Conservation (phyloP, 148 eudicot genomes). For the Amaranthus hypochondriacus region DNA sequence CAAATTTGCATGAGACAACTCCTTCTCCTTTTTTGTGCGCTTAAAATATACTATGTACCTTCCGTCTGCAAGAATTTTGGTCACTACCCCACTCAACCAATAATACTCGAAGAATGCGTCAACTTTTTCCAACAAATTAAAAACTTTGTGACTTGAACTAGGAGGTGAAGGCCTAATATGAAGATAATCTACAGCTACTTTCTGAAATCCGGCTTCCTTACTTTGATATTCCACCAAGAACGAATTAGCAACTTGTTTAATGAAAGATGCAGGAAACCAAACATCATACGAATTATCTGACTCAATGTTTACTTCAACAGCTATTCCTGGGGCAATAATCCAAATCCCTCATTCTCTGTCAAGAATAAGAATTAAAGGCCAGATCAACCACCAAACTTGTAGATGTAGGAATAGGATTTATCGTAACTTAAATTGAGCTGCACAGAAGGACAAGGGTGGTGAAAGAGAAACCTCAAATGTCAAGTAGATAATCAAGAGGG, state of each 20-base stretch:
- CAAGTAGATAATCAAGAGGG: not conserved
- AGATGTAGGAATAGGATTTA: constrained; percentile 19
- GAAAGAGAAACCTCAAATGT: constrained; percentile 13
- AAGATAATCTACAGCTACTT: constrained; percentile 26
- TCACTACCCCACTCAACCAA: constrained; percentile 49
- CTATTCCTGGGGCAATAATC: constrained; percentile 28
- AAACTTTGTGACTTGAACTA: constrained; percentile 18
- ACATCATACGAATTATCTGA: constrained; percentile 28
- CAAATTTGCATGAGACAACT: constrained; percentile 30
- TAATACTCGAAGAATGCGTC: constrained; percentile 23
- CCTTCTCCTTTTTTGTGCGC: constrained; percentile 25
- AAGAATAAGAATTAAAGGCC: constrained; percentile 26
- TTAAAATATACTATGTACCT: constrained; percentile 43
- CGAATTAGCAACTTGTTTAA: not conserved
- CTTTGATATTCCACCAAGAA: not conserved
- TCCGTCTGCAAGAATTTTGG: constrained; percentile 34
- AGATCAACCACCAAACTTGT: constrained; percentile 31
- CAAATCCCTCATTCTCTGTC: constrained; percentile 34
- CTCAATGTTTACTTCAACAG: constrained; percentile 46
- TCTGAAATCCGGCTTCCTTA: constrained; percentile 21
- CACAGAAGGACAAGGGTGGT: constrained; percentile 20
- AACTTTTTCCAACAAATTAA: constrained; percentile 41
- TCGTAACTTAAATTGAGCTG: constrained; percentile 20
- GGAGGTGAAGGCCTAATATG: constrained; percentile 45
- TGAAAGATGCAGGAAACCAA: constrained; percentile 33